These are phyloP conservation scores for Thielaviopsis punctulata DNA, from an alignment of 2,329 filamentous ascomycete genomes.

Conservation along the genomic window DNA sequence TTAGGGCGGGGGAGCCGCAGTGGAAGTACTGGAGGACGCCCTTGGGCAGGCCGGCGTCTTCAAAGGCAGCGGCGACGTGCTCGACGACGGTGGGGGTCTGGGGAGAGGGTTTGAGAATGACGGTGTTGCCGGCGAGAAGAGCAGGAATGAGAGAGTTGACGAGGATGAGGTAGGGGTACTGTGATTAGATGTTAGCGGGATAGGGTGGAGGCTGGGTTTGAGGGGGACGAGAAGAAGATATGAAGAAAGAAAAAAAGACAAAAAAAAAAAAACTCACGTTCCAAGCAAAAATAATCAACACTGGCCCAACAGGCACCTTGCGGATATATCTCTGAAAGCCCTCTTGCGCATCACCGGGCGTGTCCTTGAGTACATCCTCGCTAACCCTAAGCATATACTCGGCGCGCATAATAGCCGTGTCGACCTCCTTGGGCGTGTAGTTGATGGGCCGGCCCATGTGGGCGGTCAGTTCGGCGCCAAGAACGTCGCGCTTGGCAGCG, in stretches of 20 bases:
- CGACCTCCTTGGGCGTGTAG: slow-evolving; percentile 68
- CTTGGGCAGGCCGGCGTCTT: slow-evolving; percentile 61
- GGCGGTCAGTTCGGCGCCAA: slow-evolving; percentile 71
- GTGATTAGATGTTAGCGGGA: slow-evolving; percentile 1
- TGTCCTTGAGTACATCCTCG: slow-evolving; percentile 60
- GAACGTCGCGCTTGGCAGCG: slow-evolving; percentile 52
- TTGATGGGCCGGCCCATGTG: slow-evolving; percentile 92
- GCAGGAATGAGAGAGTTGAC: slow-evolving; percentile 87
- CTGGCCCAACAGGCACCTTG: slow-evolving; percentile 74
- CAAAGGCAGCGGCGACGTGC: slow-evolving; percentile 60
- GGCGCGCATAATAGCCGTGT: slow-evolving; percentile 68
- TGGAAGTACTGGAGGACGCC: slow-evolving; percentile 89
- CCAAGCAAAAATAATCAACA: slow-evolving; percentile 86
- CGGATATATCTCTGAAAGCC: slow-evolving; percentile 84
- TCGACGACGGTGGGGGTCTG: slow-evolving; percentile 89
- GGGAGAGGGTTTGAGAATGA: slow-evolving; percentile 87
- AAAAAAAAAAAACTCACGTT: slow-evolving; percentile 45
- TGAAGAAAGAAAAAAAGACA: not conserved
- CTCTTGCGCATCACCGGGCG: slow-evolving; percentile 64
- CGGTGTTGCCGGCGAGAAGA: slow-evolving; percentile 74
- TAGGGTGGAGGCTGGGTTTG: slow-evolving; percentile 10
- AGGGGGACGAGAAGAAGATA: not conserved
- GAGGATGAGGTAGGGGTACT: slow-evolving; percentile 91
- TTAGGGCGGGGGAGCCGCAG: slow-evolving; percentile 57
- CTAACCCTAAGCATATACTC: slow-evolving; percentile 78